phyloP scores from a whole-genome alignment of 441 rosid species.

The Lepidium campestre region DNA sequence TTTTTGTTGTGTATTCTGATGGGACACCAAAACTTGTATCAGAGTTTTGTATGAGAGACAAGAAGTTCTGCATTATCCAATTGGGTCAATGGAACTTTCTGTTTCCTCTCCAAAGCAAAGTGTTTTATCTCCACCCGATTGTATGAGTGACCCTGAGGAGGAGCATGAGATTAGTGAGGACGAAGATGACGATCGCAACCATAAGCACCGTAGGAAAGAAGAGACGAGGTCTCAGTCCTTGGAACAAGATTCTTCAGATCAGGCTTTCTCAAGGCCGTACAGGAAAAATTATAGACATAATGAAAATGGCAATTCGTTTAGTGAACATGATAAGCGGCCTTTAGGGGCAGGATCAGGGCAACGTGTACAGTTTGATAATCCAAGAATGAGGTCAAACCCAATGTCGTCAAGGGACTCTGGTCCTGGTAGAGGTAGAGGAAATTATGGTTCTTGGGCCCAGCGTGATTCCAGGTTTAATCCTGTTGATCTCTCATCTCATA shows the following conservation, averaged over 20 bases:
- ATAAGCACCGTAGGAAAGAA: conserved; percentile 96
- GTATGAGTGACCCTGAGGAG: conserved; percentile 63
- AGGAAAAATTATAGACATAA: conserved; percentile 61
- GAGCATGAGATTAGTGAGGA: conserved; percentile 96
- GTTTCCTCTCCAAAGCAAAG: conserved; percentile 59
- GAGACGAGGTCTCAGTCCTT: conserved; percentile 65
- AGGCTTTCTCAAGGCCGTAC: conserved; percentile 48
- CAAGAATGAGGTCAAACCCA: conserved; percentile 50
- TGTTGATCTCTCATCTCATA: conserved; percentile 71
- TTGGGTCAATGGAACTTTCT: conserved; percentile 65
- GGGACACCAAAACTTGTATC: conserved; percentile 10
- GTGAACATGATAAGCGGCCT: conserved; percentile 62
- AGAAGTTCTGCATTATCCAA: conserved; percentile 15
- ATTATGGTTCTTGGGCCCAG: conserved; percentile 63
- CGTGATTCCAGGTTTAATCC: conserved; percentile 64
- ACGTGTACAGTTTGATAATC: conserved; percentile 52
- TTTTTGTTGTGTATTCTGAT: conserved; percentile 12
- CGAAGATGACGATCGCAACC: conserved; percentile 98
- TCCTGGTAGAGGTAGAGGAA: conserved; percentile 89
- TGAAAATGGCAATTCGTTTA: conserved; percentile 59
- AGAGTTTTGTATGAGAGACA: conserved; percentile 33
- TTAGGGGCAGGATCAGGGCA: conserved; percentile 39
- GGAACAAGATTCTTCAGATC: conserved; percentile 68
- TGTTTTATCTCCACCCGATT: conserved; percentile 61
- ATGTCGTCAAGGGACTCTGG: conserved; percentile 60